Percentiles rank a stretch among this genome's conserved stretches.
Conservation (phyloP, 176 grass and related monocot species). For the Aechmea fasciata region DNA sequence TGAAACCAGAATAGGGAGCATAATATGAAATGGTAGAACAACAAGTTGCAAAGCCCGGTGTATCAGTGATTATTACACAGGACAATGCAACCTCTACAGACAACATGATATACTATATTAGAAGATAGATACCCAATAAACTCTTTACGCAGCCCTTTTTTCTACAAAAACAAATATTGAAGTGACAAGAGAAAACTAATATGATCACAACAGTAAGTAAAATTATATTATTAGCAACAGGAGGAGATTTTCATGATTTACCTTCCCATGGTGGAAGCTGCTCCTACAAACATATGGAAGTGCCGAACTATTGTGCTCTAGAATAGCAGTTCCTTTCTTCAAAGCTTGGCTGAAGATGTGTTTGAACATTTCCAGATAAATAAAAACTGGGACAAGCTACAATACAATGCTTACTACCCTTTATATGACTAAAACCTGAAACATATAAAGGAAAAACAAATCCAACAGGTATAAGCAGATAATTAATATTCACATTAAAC, state of each 20-base stretch:
- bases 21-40: no score
- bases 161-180: background rate
- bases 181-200: background rate
- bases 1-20: no score
- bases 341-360: constrained; percentile 31
- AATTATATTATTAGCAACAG: background rate
- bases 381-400: background rate
- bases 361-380: constrained; percentile 32
- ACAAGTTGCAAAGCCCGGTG: no score
- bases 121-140: no score
- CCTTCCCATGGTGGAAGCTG: constrained; percentile 39
- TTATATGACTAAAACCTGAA: background rate
- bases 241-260: background rate
- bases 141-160: no score
- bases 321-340: constrained; percentile 26
- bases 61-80: no score
- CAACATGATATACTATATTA: no score
- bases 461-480: no score
- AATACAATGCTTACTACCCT: background rate
- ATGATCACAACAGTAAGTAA: background rate
- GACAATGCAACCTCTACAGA: no score
- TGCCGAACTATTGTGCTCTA: constrained; percentile 10
- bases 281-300: constrained; percentile 29
- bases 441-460: background rate
- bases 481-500: no score